These are phyloP conservation scores for Vigna radiata DNA, from an alignment of 306 rosid species.

Conservation along the genomic window DNA sequence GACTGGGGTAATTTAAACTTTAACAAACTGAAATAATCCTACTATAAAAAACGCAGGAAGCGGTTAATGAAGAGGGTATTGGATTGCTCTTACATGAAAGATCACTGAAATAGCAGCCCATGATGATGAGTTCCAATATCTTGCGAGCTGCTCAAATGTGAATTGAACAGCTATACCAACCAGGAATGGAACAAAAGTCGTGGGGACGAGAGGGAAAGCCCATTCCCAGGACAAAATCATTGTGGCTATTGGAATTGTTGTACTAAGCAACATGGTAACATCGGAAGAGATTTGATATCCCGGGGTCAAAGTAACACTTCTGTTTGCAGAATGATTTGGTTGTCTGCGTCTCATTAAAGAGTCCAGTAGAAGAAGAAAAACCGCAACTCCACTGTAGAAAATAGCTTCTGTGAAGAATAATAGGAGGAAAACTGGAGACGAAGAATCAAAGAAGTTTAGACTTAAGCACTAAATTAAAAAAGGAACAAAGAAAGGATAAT, in stretches of 20 bases:
- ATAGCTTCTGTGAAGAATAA: constrained; percentile 91
- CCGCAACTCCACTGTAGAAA: constrained; percentile 87
- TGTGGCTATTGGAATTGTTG: constrained; percentile 84
- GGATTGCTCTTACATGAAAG: constrained; percentile 71
- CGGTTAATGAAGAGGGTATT: constrained; percentile 1
- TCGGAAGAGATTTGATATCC: constrained; percentile 78
- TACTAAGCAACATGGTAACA: constrained; percentile 74
- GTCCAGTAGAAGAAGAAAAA: constrained; percentile 74
- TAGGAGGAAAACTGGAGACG: constrained; percentile 82
- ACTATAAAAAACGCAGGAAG: background rate
- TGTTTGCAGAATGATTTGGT: constrained; percentile 46
- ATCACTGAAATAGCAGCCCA: constrained; percentile 86
- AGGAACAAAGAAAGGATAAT: background rate
- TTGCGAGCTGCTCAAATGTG: constrained; percentile 87
- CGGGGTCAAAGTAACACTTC: constrained; percentile 45
- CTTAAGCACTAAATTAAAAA: constrained; percentile 44
- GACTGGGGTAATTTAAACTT: background rate
- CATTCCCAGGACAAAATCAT: constrained; percentile 97
- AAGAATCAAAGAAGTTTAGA: constrained; percentile 34
- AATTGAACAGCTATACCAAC: constrained; percentile 89
- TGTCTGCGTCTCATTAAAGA: constrained; percentile 59
- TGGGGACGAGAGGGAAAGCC: constrained; percentile 91
- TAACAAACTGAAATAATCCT: background rate
- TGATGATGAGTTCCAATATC: constrained; percentile 77
- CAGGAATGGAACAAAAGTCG: constrained; percentile 85